These are phyloP conservation scores for Phytomonas francai DNA, from an alignment of 208 protist species.

Conservation along the genomic window DNA sequence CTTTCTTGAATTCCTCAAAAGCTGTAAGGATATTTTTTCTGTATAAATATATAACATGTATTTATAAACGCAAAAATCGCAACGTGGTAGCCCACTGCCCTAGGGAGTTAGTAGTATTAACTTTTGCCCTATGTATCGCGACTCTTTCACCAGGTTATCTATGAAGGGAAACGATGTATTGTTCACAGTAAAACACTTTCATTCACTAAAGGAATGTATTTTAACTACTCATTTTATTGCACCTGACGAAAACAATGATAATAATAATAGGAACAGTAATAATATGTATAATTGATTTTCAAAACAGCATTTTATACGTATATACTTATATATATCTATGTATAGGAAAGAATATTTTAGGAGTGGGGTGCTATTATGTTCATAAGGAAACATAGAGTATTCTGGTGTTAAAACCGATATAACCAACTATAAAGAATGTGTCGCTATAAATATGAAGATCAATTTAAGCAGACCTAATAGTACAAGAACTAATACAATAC, in stretches of 20 bases:
- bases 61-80: background rate
- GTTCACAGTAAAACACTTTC: background rate
- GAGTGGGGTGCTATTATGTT: too few species aligned
- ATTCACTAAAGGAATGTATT: background rate
- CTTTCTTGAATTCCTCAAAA: too few species aligned
- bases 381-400: background rate
- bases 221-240: background rate
- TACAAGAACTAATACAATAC: background rate
- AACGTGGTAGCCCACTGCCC: background rate
- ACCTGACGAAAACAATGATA: background rate
- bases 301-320: too few species aligned
- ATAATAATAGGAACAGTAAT: background rate
- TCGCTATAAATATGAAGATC: background rate
- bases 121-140: background rate
- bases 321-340: conserved; percentile 5
- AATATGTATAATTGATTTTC: background rate
- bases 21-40: too few species aligned
- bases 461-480: background rate
- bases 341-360: too few species aligned
- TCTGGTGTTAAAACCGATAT: background rate
- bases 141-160: background rate
- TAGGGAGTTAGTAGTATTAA: background rate
- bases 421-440: background rate
- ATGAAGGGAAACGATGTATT: background rate
- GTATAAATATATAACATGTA: background rate